Conservation (phyloP, 1,139 yeast genomes). For the Saccharomyces pastorianus region DNA sequence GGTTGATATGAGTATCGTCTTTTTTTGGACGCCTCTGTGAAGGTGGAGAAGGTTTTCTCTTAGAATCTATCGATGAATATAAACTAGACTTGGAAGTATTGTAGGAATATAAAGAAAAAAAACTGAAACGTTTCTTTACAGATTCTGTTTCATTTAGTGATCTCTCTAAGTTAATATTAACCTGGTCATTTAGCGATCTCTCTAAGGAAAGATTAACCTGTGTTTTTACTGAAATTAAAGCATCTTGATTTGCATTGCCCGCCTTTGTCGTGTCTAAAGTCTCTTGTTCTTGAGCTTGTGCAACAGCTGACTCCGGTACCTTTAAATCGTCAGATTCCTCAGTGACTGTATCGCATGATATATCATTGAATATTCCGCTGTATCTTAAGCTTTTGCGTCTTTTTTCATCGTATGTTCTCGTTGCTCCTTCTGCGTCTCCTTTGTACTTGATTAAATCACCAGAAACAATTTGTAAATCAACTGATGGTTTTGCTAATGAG, state of each 20-base stretch:
- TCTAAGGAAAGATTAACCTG: not conserved
- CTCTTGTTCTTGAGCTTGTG: not conserved
- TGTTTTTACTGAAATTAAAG: not conserved
- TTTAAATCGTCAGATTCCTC: constrained; percentile 12
- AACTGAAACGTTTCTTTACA: constrained; percentile 21
- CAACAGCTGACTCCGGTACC: not conserved
- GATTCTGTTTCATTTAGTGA: constrained; percentile 4
- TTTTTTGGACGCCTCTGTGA: not conserved
- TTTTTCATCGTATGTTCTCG: constrained; percentile 15
- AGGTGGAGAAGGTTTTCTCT: not conserved
- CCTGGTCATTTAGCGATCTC: not conserved
- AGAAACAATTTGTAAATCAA: constrained; percentile 30
- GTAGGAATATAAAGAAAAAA: constrained; percentile 15
- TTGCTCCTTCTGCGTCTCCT: constrained; percentile 14
- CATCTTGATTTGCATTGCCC: not conserved
- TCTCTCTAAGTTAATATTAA: not conserved
- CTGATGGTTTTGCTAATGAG: constrained; percentile 29
- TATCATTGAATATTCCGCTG: constrained; percentile 14
- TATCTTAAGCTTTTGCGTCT: constrained; percentile 16
- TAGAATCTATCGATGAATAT: constrained; percentile 3
- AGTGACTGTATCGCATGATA: constrained; percentile 13
- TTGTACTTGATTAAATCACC: constrained; percentile 32
- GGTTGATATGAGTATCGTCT: not conserved
- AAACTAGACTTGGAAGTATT: constrained; percentile 11
- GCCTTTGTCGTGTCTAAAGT: not conserved